Evolutionary conservation across 305 asterid genomes (phyloP).

Genomic region (Fraxinus greggii): DNA sequence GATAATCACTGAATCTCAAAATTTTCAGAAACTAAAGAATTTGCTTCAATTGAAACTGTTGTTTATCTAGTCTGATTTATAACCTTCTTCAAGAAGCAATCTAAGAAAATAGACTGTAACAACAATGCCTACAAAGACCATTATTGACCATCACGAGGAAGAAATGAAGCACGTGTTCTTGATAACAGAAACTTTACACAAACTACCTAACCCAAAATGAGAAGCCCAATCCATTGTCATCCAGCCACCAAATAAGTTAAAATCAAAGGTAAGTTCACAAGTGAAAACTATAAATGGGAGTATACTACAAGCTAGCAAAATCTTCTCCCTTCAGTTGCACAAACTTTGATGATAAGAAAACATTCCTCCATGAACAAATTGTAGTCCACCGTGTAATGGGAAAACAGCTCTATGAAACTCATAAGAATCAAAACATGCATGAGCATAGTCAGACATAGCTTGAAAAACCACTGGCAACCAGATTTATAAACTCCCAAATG

Average conservation of each 20-base stretch:
- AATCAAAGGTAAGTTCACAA: neutral
- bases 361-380: neutral
- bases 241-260: neutral
- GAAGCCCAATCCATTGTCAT: neutral
- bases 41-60: too few species aligned
- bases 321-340: neutral
- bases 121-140: neutral
- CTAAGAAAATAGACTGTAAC: neutral
- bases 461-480: constrained; percentile 84
- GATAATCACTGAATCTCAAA: too few species aligned
- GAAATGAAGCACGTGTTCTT: too few species aligned
- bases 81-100: neutral
- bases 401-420: constrained; percentile 28
- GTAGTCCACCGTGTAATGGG: neutral
- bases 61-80: neutral
- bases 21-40: too few species aligned
- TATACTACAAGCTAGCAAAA: neutral
- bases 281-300: neutral
- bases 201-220: neutral
- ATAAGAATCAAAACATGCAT: constrained; percentile 57
- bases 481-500: constrained; percentile 64
- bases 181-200: neutral
- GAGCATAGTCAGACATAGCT: constrained; percentile 71
- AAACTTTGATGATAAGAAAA: neutral
- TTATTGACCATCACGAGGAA: too few species aligned